Base-by-base conservation (phyloP, 208 protist genomes). In the Trypanosoma rangeli region DNA sequence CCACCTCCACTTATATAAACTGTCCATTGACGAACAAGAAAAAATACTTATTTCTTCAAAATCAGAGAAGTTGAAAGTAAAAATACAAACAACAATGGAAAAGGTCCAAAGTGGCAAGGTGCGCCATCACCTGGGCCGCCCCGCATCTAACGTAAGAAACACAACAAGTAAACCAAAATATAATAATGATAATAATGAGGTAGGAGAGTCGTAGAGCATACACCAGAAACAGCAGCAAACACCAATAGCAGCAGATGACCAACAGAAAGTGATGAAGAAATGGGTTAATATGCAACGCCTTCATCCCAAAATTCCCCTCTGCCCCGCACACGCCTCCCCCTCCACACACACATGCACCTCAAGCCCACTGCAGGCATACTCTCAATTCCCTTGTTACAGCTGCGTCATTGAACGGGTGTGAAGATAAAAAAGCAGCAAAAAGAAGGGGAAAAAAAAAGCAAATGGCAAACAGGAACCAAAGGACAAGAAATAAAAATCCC, bases 341-440 rank as follows among this genome's bases (percentile, higher is more conserved):
- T n/a, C n/a, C n/a, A n/a, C 39, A 46, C 35, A 49, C 31, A 44
- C 10, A 63, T 48, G 20, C 39, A 44, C 4, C 46, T 22, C 46
- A 3, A 22, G 20, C 20, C 46, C 20, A 50, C 46, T 20, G 46
- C 46, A 50, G 46, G 5, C 20, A 16, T n/a, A n/a, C 46, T 50
- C 46, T 42, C 46, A 49, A 29, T 18, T n/a, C 46, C n/a, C 5
- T 4, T 18, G 60, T 31, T 58, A 5, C 65, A 46, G 50, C 7
- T 20, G 3, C 52, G 48, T 59, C 59, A 50, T 35, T 24, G 39
- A 67, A 61, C 15, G 33, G 35, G 16, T 68, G 22, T 33, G 8
- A 2, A 16, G 49, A 72, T 56, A 24, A 66, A 55, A 3, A 31
- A n/a, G 59, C 42, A 75, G 55, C 63, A 64, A 83, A 78, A 78